Conservation (phyloP, 345 rosid species). For the Excoecaria cochinchinensis region DNA sequence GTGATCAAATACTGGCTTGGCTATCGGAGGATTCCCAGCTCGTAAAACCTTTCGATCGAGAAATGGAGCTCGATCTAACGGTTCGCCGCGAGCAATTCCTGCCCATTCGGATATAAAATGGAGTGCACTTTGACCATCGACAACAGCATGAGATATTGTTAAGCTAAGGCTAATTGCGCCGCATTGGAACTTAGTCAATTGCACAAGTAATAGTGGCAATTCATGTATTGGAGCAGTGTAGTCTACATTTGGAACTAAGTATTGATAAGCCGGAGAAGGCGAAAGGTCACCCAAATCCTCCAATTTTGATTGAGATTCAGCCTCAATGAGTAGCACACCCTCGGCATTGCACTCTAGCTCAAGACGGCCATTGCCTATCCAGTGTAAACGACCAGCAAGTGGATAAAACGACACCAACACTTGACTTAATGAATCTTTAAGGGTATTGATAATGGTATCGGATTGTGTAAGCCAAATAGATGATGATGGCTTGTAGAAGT, state of each 20-base stretch:
- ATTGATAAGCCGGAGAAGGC: slow-evolving; percentile 28
- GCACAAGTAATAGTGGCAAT: slow-evolving; percentile 46
- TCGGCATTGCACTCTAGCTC: slow-evolving; percentile 46
- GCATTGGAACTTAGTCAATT: slow-evolving; percentile 56
- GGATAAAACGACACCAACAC: slow-evolving; percentile 52
- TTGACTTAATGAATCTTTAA: slow-evolving; percentile 40
- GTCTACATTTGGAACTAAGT: slow-evolving; percentile 46
- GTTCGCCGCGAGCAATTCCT: slow-evolving; percentile 42
- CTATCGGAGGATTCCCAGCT: slow-evolving; percentile 37
- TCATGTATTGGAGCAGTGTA: slow-evolving; percentile 41
- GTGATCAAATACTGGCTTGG: slow-evolving; percentile 23
- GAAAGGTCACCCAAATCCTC: slow-evolving; percentile 43
- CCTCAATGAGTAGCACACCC: slow-evolving; percentile 44
- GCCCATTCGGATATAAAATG: slow-evolving; percentile 61
- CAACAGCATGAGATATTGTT: slow-evolving; percentile 52
- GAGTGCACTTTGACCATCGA: slow-evolving; percentile 57
- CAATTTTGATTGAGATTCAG: slow-evolving; percentile 37
- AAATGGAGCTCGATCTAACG: slow-evolving; percentile 26
- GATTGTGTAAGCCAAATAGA: slow-evolving; percentile 17
- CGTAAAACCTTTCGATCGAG: slow-evolving; percentile 41
- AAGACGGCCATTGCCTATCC: slow-evolving; percentile 47
- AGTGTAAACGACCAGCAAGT: slow-evolving; percentile 57
- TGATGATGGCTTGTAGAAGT: slow-evolving; percentile 45
- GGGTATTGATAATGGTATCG: slow-evolving; percentile 27
- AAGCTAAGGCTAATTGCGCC: slow-evolving; percentile 50